Base-by-base conservation (phyloP, 352 stramenopile genomes). In the Phytophthora rubi region DNA sequence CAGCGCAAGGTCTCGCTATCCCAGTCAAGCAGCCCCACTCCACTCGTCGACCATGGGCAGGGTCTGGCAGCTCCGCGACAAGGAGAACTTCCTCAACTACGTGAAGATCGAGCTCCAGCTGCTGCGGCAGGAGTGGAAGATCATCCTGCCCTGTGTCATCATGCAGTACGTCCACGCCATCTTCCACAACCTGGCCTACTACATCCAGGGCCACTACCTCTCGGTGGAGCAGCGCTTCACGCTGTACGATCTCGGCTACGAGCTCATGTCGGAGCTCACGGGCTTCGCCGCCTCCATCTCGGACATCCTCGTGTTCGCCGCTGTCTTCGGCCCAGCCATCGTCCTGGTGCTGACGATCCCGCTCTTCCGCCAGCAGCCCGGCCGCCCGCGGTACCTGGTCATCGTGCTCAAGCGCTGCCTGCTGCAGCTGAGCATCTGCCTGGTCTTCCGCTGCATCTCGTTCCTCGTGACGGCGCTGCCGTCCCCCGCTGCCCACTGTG, bases 181-280 rank as follows among this genome's bases (percentile, higher is more conserved):
- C 59, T 94, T 95, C 76, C 89, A 96, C 76, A 96, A 96, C 77
- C 39, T 91, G 48, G 89, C 89, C 44, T 96, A 96, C 79, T 96
- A 85, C 76, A 84, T 96, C 57, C 89, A 96, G 64, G 83, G 57
- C 28, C 55, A 89, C 59, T 81, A 91, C 59, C 73, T 95, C 8
- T 80, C 85, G 23, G 53, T 70, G 2, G 77, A 84, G 64, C 89
- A 96, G 78, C 87, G 89, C 58, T 88, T 88, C 51, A 77, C 75
- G 52, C 80, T 96, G 15, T 77, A 94, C 61, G 89, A 96, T 60
- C 56, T 92, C n/a, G 89, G 89, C 48, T 96, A 86, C 47, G 63
- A 80, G 53, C 74, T 94, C 62, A 87, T 96, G 76, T 65, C 77
- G 4, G 86, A 96, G 68, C 62, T 96, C 10, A 78, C 67, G 26